These are phyloP conservation scores for Geotrichum aggregatum DNA, from an alignment of 1,139 yeast species.

Conservation along the genomic window DNA sequence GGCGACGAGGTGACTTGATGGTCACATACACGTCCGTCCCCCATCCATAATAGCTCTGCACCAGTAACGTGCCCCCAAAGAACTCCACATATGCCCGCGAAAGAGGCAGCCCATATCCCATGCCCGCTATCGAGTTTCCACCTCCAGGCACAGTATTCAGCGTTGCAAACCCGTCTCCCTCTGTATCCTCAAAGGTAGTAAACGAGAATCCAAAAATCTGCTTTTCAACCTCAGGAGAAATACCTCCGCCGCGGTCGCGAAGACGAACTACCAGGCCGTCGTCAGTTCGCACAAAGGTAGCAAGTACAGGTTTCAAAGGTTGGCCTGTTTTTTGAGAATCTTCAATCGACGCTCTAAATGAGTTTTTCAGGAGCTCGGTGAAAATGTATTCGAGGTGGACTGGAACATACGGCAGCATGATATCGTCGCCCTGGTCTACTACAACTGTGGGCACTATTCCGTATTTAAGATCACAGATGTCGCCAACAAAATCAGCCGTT, in stretches of 20 bases:
- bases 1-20: slow-evolving; percentile 42
- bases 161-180: slow-evolving; percentile 48
- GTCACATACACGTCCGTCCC: slow-evolving; percentile 71
- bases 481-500: slow-evolving; percentile 73
- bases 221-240: slow-evolving; percentile 57
- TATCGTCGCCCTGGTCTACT: slow-evolving; percentile 46
- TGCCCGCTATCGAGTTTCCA: slow-evolving; percentile 79
- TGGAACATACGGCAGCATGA: slow-evolving; percentile 71
- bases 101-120: slow-evolving; percentile 92
- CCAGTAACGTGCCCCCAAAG: slow-evolving; percentile 69
- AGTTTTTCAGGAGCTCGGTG: slow-evolving; percentile 78
- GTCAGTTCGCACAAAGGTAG: slow-evolving; percentile 59
- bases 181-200: slow-evolving; percentile 58
- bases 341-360: slow-evolving; percentile 82
- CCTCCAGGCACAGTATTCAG: slow-evolving; percentile 73
- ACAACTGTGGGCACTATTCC: slow-evolving; percentile 56
- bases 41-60: slow-evolving; percentile 79
- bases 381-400: slow-evolving; percentile 81
- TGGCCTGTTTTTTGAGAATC: slow-evolving; percentile 36
- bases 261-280: slow-evolving; percentile 52
- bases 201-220: slow-evolving; percentile 82
- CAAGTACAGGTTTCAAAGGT: slow-evolving; percentile 53
- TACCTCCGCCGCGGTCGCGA: slow-evolving; percentile 87
- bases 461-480: slow-evolving; percentile 73
- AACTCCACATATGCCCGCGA: slow-evolving; percentile 68